Evolutionary conservation across 345 rosid species (phyloP), one percentile per base, ranked within the genome.

Genomic region (Heritiera fomes): DNA sequence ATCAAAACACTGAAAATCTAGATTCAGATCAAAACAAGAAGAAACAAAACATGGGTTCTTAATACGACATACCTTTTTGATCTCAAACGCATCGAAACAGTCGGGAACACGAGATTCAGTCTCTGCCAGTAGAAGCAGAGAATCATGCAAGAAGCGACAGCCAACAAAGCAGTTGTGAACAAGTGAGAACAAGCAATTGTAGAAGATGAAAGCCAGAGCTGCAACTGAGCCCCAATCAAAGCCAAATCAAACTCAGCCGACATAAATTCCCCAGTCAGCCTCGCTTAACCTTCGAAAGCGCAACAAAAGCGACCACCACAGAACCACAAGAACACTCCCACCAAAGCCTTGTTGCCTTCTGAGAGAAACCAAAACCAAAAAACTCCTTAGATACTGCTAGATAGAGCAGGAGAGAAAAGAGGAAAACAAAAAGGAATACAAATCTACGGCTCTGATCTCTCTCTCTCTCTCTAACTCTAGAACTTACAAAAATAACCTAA

Each of bases 11-110:
- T 8, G 20, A 30, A 30, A 32, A 34, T 7, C 52, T 71, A 90
- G 83, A 81, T 69, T 77, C 73, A 66, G 47, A 58, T 46, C 34
- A 76, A 38, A 43, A 71, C 28, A 17, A 13, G 3, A 30, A 14
- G 32, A 53, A 23, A 30, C 9, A 23, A 66, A 34, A 61, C 8
- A 81, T 1, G 64, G 68, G 52, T 2, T 46, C 75, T 45, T 28
- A 4, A 5, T 30, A 7, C 8, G 56, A 73, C 46, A 71, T 78
- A 97, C 98, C 94, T 90, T 84, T 77, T 89, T 59, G 89, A 81
- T 9, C 89, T 86, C 90, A 90, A 92, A 90, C 85, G 91, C 98
- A 94, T 94, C 90, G 94, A 94, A 89, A 77, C 83, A 62, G 90
- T 75, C 59, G 86, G 83, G 68, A 62, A 81, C 80, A 83, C 85